Evolutionary conservation across 345 rosid species (phyloP).

Genomic region (Eucalyptus sp.): DNA sequence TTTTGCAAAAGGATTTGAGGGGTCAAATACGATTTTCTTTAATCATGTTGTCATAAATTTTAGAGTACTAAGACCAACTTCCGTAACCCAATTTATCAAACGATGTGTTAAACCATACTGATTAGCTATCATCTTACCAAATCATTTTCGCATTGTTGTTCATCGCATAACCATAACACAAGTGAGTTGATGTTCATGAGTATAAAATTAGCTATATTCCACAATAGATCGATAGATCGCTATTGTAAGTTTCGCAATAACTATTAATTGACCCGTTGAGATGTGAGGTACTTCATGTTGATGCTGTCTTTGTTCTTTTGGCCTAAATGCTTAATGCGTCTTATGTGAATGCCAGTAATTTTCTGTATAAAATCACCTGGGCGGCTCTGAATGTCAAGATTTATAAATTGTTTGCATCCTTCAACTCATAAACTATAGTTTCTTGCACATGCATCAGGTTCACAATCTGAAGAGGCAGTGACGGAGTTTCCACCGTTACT

Average conservation of each 20-base stretch:
- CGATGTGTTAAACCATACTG: background rate
- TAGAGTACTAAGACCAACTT: background rate
- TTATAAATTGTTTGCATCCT: background rate
- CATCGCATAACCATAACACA: background rate
- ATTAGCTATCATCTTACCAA: background rate
- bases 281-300: background rate
- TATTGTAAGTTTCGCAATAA: background rate
- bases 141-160: background rate
- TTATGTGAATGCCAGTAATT: background rate
- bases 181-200: background rate
- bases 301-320: background rate
- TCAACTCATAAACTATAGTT: background rate
- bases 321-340: background rate
- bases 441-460: conserved; percentile 3
- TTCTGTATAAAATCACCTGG: background rate
- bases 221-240: background rate
- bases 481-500: conserved; percentile 20
- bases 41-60: background rate
- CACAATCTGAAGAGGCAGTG: conserved; percentile 17
- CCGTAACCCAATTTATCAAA: background rate
- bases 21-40: background rate
- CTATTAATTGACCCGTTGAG: background rate
- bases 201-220: background rate
- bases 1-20: background rate
- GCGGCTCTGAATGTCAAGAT: background rate